Evolutionary conservation across 257 asterid species (phyloP), one percentile per base, ranked within the genome.

Genomic region (Knoxia roxburghii): DNA sequence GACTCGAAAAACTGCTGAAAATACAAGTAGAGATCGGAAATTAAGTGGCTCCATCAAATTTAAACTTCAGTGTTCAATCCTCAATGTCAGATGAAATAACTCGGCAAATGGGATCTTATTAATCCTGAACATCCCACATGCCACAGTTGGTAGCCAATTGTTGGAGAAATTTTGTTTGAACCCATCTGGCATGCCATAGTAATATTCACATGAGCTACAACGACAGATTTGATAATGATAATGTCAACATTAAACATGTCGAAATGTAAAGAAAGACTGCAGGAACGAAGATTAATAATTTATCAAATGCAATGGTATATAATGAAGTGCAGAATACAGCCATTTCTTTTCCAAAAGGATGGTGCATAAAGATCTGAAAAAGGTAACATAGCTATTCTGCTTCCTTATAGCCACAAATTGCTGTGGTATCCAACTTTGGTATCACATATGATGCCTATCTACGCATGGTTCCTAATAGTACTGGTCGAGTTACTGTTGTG

Each of bases 1-100:
- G 41, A 81, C 72, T 18, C 99, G 91, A 70, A 88, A 82, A 53
- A 90, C 7, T 39, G 95, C 95, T 37, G 97, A 93, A 54, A 85
- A 65, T 15, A 85, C 35, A 58, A 93, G 78, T 69, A 93, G 81
- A 48, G 80, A 75, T 33, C 57, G 73, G 64, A 80, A 85, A 70
- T 78, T 77, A 30, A 88, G 59, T 60, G 78, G 76, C 40, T 71
- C 64, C 96, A 90, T 63, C 62, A 49, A 67, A 60, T 32, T 12
- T 2, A 51, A 50, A 65, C 52, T 35, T 45, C 48, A 39, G 56
- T 27, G 20, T 55, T 59, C 66, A 58, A 55, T 54, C 71, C 40
- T 48, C 55, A 49, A 45, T 37, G 54, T 76, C 59, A 21, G 69
- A 39, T 33, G 12, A 40, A 37, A 26, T 39, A 15, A 39, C 6